Percentiles rank a stretch among this genome's conserved stretches.
phyloP scores from a whole-genome alignment of 2,329 filamentous ascomycete species.

The Colletotrichum sp. region DNA sequence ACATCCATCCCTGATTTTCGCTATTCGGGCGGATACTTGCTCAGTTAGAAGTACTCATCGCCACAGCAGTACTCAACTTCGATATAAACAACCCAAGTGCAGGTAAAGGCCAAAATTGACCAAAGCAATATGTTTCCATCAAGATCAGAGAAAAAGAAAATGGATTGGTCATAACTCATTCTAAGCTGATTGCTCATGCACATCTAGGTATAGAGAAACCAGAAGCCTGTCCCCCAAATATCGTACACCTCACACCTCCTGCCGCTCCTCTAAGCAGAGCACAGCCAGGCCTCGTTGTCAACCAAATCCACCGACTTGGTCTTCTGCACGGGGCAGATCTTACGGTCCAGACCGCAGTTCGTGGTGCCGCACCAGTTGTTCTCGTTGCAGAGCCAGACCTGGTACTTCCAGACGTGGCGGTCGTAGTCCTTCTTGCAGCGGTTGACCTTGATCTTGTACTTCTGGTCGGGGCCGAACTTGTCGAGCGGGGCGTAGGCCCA shows the following conservation, averaged over 20 bases:
- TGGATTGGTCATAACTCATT: not conserved
- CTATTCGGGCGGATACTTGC: no score
- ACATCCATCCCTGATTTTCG: fast-evolving
- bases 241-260: fast-evolving
- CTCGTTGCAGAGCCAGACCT: not conserved
- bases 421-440: not conserved
- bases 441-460: not conserved
- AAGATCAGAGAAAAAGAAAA: not conserved
- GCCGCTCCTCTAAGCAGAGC: not conserved
- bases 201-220: not conserved
- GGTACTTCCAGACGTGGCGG: not conserved
- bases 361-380: not conserved
- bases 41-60: no score
- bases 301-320: not conserved
- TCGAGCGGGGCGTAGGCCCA: not conserved
- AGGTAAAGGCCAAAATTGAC: no score
- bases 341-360: not conserved
- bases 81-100: no score
- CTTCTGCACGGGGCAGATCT: not conserved
- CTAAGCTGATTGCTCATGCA: not conserved
- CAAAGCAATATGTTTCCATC: no score
- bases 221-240: not conserved
- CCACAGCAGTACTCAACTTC: no score
- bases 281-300: not conserved
- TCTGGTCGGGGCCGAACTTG: not conserved